Percentiles rank a stretch among this genome's conserved stretches.
Conservation (phyloP, 1,284 basidiomycete genomes). For the Golubevia pallescens region DNA sequence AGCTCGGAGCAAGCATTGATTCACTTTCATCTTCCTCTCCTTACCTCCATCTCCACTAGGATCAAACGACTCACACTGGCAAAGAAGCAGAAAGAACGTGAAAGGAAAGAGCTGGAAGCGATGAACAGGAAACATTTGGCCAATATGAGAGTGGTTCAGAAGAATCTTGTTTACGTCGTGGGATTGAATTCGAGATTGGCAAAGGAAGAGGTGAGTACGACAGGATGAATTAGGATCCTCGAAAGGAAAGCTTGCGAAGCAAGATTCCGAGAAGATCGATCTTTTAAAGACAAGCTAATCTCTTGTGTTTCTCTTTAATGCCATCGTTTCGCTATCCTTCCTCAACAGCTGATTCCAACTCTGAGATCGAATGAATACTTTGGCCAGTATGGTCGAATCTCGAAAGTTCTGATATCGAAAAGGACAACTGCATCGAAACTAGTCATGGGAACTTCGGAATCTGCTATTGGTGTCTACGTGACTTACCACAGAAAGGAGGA, state of each 20-base stretch:
- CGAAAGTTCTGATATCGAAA: constrained; percentile 91
- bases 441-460: constrained; percentile 68
- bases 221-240: neutral
- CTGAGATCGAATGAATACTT: constrained; percentile 96
- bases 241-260: too few relatives aligned
- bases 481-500: constrained; percentile 94
- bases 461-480: constrained; percentile 91
- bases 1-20: neutral
- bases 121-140: constrained; percentile 85
- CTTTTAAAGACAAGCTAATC: too few relatives aligned
- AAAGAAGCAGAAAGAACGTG: constrained; percentile 92
- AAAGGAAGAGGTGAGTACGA: constrained; percentile 84
- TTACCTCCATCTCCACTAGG: constrained; percentile 67
- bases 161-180: constrained; percentile 94
- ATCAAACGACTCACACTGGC: constrained; percentile 93
- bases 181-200: constrained; percentile 89
- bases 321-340: neutral
- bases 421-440: constrained; percentile 75
- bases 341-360: constrained; percentile 82
- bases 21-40: neutral
- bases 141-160: constrained; percentile 94
- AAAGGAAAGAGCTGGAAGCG: constrained; percentile 91
- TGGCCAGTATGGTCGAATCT: constrained; percentile 97
- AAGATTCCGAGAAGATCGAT: too few relatives aligned
- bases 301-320: too few relatives aligned